phyloP scores from a whole-genome alignment of 768 basidiomycete species.

The Peribolospora kevripleyi region DNA sequence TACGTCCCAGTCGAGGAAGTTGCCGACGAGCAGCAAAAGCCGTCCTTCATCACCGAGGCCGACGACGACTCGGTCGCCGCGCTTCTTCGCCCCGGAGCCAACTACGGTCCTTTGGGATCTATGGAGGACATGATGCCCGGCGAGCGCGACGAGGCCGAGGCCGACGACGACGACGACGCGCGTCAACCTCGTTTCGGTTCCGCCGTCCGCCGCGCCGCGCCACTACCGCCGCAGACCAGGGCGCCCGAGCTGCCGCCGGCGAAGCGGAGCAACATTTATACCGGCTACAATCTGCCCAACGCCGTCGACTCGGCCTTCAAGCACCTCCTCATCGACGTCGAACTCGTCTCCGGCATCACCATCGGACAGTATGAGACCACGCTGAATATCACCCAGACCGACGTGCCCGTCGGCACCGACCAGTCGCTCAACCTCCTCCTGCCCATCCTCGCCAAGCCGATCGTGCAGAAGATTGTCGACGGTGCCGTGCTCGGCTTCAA shows the following conservation, averaged over 20 bases:
- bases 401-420: slow-evolving; percentile 37
- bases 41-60: too few relatives aligned
- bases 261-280: slow-evolving; percentile 22
- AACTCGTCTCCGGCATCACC: slow-evolving; percentile 30
- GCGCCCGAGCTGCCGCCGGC: too few relatives aligned
- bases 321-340: slow-evolving; percentile 36
- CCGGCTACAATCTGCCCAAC: slow-evolving; percentile 34
- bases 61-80: not conserved
- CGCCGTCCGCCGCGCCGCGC: too few relatives aligned
- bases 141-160: too few relatives aligned
- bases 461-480: slow-evolving; percentile 45
- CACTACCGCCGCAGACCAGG: too few relatives aligned
- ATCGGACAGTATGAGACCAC: slow-evolving; percentile 44
- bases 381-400: slow-evolving; percentile 34
- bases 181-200: too few relatives aligned
- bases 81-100: not conserved
- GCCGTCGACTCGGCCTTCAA: slow-evolving; percentile 45
- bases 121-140: too few relatives aligned
- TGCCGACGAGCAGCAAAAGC: too few relatives aligned
- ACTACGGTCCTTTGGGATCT: too few relatives aligned
- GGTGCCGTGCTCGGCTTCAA: slow-evolving; percentile 35
- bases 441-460: slow-evolving; percentile 44
- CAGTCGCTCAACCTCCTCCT: slow-evolving; percentile 33
- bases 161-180: too few relatives aligned
- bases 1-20: too few relatives aligned